Evolutionary conservation across 129 eudicot genomes (phyloP).

Genomic region (Logfia minima): DNA sequence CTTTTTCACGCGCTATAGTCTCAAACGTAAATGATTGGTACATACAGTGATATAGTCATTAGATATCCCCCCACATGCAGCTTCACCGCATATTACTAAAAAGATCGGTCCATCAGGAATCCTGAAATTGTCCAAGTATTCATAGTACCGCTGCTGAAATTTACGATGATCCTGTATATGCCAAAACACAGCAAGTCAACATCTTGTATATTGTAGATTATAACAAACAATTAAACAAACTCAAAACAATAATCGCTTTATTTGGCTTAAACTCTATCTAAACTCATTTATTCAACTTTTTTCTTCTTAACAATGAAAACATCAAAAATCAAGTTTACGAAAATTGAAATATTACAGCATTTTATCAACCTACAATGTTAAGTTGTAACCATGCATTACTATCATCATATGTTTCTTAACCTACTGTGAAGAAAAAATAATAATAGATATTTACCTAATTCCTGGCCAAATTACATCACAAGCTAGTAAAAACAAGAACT

Average conservation of each 20-base stretch:
- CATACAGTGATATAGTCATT: slow-evolving; percentile 79
- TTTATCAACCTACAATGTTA: neutral
- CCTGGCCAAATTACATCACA: neutral
- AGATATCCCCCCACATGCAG: slow-evolving; percentile 81
- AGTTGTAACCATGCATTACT: neutral
- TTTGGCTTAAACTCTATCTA: neutral
- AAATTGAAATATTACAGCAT: neutral
- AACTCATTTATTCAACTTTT: neutral
- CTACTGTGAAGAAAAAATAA: neutral
- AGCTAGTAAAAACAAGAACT: neutral
- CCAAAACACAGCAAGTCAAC: slow-evolving; percentile 6
- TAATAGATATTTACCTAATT: neutral
- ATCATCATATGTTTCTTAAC: neutral
- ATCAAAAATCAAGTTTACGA: neutral
- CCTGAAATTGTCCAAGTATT: slow-evolving; percentile 68
- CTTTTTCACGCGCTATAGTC: neutral
- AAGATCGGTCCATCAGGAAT: slow-evolving; percentile 87
- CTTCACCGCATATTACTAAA: slow-evolving; percentile 83
- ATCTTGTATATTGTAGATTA: neutral
- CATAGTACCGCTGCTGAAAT: slow-evolving; percentile 82
- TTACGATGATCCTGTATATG: slow-evolving; percentile 71
- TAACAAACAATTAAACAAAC: neutral
- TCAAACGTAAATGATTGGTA: neutral
- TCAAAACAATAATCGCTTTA: neutral
- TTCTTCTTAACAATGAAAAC: neutral